Evolutionary conservation across 176 grass and related monocot species (phyloP), one percentile per base, ranked within the genome.

Genomic region (Cenchrus purpureus): DNA sequence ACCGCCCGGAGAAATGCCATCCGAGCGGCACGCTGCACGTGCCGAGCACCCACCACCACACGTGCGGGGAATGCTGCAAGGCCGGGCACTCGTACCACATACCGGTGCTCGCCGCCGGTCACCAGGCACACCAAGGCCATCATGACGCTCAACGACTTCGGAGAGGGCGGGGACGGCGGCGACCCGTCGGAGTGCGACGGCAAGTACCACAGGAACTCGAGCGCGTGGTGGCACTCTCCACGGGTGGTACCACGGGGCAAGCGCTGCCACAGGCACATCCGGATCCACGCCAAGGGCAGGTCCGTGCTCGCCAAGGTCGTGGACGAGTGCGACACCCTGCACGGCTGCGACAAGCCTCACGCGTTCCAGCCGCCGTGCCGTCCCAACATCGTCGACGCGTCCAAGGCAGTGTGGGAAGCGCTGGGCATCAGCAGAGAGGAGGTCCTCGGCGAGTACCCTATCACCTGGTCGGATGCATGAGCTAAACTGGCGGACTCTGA

Each of bases 151-250:
- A 87, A 87, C 75, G 59, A 88, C 75, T 92, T 92, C 74, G 8
- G n/a, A 0, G 62, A 34, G 10, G 87, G 83, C 10, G 86, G 83
- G 7, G 83, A 87, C 15, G 84, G 87, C 20, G 91, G 91, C 9
- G 87, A 5, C 52, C 45, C 55, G 74, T 70, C 91, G 34, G 71
- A 79, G 55, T 92, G 91, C 50, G 91, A 90, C 62, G 15, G 51
- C 16, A 6, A 8, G 50, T 93, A 70, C 71, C 88, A 85, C 81
- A 2, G 0, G 7, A 83, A 85, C 82, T 10, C 74, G 88, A 93
- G 71, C 66, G 31, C 62, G 88, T 88, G 54, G 91, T 90, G 44
- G 88, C 88, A 17, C 65, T 93, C n/a, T 90, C 91, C 40, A 93
- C 88, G 4, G 88, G 91, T 90, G 91, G 91, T 92, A 89, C 76